These are phyloP conservation scores for Daedaleopsis sinensis DNA, from an alignment of 768 basidiomycete species.

Conservation along the genomic window DNA sequence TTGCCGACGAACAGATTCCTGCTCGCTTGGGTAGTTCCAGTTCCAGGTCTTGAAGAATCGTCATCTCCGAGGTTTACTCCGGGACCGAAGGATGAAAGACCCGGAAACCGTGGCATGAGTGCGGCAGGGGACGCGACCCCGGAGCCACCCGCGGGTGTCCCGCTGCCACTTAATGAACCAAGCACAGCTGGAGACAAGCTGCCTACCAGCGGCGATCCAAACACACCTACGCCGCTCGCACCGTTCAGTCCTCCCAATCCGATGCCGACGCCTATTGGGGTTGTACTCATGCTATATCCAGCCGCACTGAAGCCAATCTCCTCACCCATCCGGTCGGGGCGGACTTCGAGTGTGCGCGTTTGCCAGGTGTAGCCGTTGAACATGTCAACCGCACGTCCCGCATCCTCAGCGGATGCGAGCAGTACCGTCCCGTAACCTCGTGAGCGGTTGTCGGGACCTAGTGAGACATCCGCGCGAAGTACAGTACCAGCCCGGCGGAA, in stretches of 20 bases:
- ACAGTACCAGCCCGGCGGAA: slow-evolving; percentile 89
- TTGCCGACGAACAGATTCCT: slow-evolving; percentile 88
- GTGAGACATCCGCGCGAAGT: slow-evolving; percentile 53
- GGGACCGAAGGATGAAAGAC: slow-evolving; percentile 6
- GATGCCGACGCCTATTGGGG: slow-evolving; percentile 1
- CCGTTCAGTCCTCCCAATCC: slow-evolving; percentile 23
- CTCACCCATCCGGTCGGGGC: slow-evolving; percentile 74
- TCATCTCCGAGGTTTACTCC: slow-evolving; percentile 1
- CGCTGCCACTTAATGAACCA: slow-evolving; percentile 6
- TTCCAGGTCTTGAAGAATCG: slow-evolving; percentile 10
- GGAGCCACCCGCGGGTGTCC: slow-evolving; percentile 6
- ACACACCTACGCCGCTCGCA: slow-evolving; percentile 7
- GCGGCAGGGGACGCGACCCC: slow-evolving; percentile 19
- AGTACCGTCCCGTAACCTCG: slow-evolving; percentile 95
- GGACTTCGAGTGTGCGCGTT: slow-evolving; percentile 87
- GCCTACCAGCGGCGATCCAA: slow-evolving; percentile 9
- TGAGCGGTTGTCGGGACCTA: slow-evolving; percentile 86
- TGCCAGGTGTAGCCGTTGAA: slow-evolving; percentile 98
- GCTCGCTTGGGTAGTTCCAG: slow-evolving; percentile 28
- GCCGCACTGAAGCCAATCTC: slow-evolving; percentile 30
- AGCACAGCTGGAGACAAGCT: slow-evolving; percentile 7
- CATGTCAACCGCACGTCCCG: slow-evolving; percentile 91
- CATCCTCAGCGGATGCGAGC: slow-evolving; percentile 93
- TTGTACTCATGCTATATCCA: neutral
- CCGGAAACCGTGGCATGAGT: slow-evolving; percentile 10